phyloP scores from a whole-genome alignment of 1,284 basidiomycete genomes.

The Trichosporon coremiiforme region DNA sequence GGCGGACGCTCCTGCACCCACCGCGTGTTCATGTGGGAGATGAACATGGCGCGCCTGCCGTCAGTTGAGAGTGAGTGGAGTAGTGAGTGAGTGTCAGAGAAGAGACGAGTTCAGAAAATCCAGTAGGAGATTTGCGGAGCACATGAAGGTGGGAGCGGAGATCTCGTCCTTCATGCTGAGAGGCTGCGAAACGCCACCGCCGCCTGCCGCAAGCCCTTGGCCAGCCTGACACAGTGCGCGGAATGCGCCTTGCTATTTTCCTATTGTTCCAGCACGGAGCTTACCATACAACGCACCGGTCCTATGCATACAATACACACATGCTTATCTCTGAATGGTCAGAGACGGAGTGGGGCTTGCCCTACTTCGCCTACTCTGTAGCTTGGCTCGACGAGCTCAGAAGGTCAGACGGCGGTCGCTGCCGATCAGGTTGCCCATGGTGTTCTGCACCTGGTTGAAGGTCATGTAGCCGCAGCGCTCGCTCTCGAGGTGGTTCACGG shows the following conservation, averaged over 20 bases:
- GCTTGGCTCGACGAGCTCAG: background rate
- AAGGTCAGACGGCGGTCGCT: constrained; percentile 19
- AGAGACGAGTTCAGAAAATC: background rate
- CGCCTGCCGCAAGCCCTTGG: no score
- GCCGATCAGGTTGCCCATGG: constrained; percentile 16
- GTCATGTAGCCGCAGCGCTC: constrained; percentile 22
- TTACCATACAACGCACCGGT: background rate
- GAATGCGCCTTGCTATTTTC: background rate
- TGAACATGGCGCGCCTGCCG: background rate
- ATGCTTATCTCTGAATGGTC: background rate
- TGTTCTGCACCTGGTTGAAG: constrained; percentile 21
- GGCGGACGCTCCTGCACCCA: background rate
- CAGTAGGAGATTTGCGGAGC: background rate
- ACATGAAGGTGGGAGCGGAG: background rate
- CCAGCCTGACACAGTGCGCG: background rate
- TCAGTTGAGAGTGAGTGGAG: background rate
- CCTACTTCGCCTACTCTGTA: no score
- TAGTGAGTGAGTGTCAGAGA: background rate
- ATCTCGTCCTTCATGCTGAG: background rate
- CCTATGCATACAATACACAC: background rate
- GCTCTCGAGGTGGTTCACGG: constrained; percentile 27
- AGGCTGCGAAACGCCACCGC: background rate
- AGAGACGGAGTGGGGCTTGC: background rate
- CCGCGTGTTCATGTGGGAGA: background rate
- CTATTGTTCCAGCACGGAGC: background rate